Base-by-base conservation (phyloP, 169 alveolate species). In the Plasmodium malariae region DNA sequence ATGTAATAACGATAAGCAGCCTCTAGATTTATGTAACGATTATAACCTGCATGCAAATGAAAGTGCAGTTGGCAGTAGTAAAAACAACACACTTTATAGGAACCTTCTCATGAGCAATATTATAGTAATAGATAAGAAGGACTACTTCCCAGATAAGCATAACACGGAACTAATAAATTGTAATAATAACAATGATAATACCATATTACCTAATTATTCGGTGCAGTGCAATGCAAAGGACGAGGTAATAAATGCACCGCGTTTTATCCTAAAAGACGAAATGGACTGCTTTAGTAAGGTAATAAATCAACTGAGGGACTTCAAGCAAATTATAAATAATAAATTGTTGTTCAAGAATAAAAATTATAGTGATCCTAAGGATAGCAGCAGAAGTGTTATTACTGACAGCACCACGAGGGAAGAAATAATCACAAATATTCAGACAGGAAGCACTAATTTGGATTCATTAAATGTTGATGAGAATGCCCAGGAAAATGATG, bases 201-300 rank as follows among this genome's bases (percentile, higher is more conserved):
- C n/a, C n/a, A n/a, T n/a, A n/a, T n/a, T 62, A 28, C 30, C 12
- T 32, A 62, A 62, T 37, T 5, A 0, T 62, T 11, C n/a, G 12
- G 49, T 6, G 14, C 34, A 28, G 48, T 19, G 32, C 4, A 37
- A 17, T 28, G 14, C 32, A 48, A 62, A 19, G 51, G 37, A 62
- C 28, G 30, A 62, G 32, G 30, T 30, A 62, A 40, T 9, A 28
- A 48, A 62, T 6, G 1, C 1, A 30, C 71, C 71, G 17, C 11
- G 17, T 24, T 26, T 51, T 34, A 36, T 37, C n/a, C 11, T 51
- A 26, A 72, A 72, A 40, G 86, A 72, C 26, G 86, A 72, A 72
- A 51, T 54, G 68, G 34, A 30, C n/a, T 72, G 37, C 49, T 72
- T 72, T 40, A 72, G 51, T 7, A 72, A 72, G 68, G 55, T 55